Evolutionary conservation across 805 yeast genomes (phyloP).

Genomic region (Schwanniomyces yamadae): DNA sequence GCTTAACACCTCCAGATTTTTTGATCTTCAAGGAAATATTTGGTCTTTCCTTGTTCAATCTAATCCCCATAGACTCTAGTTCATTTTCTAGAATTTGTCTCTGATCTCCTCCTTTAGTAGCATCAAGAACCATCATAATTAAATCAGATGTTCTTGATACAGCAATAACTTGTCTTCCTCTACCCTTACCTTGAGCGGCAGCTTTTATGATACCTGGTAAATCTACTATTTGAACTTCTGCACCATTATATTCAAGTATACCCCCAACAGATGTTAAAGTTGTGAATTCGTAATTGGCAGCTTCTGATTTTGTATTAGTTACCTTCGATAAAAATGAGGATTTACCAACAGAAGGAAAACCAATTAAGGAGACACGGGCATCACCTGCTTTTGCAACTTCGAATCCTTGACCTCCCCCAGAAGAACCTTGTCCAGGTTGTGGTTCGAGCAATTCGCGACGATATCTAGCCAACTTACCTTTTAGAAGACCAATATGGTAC

Average conservation of each 20-base stretch:
- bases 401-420: conserved; percentile 82
- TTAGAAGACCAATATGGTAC: conserved; percentile 89
- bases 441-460: conserved; percentile 92
- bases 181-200: conserved; percentile 94
- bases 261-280: conserved; percentile 97
- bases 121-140: conserved; percentile 90
- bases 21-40: conserved; percentile 75
- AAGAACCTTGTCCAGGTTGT: conserved; percentile 68
- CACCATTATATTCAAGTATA: conserved; percentile 90
- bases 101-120: conserved; percentile 91
- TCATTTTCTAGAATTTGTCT: conserved; percentile 83
- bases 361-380: conserved; percentile 92
- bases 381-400: conserved; percentile 96
- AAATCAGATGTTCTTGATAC: conserved; percentile 94
- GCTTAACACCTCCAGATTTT: conserved; percentile 88
- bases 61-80: conserved; percentile 89
- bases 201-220: conserved; percentile 96
- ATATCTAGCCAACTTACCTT: conserved; percentile 91
- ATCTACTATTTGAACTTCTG: conserved; percentile 96
- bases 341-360: conserved; percentile 97
- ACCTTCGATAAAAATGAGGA: conserved; percentile 86
- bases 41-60: conserved; percentile 80
- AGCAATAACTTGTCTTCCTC: conserved; percentile 95
- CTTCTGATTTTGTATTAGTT: conserved; percentile 90
- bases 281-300: conserved; percentile 94